Conservation (phyloP, 2,329 filamentous ascomycete genomes). For the Colletotrichum musae region DNA sequence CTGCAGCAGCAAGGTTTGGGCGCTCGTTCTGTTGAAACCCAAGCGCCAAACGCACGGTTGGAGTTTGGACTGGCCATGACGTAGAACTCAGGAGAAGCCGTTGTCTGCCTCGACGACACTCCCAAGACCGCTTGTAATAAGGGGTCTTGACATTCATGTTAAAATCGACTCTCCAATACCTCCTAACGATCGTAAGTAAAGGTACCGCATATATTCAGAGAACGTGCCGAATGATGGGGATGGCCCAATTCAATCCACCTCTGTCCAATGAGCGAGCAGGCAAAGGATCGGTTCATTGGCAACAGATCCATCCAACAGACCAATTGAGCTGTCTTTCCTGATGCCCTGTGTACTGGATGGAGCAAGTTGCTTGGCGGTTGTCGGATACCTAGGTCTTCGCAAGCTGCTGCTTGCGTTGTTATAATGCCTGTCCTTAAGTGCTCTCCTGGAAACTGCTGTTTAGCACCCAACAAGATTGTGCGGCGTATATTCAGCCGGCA, state of each 20-base stretch:
- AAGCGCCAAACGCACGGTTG: slow-evolving; percentile 34
- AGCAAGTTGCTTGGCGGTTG: not conserved
- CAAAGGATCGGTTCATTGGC: slow-evolving; percentile 2
- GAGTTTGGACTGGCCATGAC: slow-evolving; percentile 35
- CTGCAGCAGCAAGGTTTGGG: slow-evolving; percentile 35
- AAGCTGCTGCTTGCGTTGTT: no score
- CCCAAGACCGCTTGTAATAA: not conserved
- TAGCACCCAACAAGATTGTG: no score
- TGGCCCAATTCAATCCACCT: not conserved
- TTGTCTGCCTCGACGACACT: not conserved
- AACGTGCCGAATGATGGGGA: not conserved
- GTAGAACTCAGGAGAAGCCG: slow-evolving; percentile 16
- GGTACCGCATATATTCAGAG: no score
- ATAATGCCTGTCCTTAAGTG: no score
- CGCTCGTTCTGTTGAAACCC: slow-evolving; percentile 38
- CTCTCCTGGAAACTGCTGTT: no score
- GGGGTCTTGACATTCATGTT: not conserved
- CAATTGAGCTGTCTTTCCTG: not conserved
- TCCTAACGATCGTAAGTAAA: no score
- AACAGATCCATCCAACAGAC: not conserved
- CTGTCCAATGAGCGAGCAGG: slow-evolving; percentile 4
- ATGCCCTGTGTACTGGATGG: not conserved
- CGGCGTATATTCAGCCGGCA: no score
- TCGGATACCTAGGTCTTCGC: not conserved
- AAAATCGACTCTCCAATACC: no score